phyloP scores from a whole-genome alignment of 2,329 filamentous ascomycete genomes.

The Clonostachys rosea region DNA sequence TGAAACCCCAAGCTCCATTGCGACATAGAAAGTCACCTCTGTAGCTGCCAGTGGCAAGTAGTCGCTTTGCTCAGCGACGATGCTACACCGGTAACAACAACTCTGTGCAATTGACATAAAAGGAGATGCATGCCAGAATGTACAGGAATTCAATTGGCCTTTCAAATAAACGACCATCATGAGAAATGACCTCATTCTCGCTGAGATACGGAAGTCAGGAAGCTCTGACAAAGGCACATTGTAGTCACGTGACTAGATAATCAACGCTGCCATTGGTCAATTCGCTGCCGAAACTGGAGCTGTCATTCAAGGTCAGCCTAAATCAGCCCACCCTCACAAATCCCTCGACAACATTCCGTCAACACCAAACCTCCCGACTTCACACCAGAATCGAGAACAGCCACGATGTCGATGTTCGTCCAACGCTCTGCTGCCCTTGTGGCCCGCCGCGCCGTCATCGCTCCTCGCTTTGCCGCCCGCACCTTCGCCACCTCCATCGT shows the following conservation, averaged over 20 bases:
- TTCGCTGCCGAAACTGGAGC: slow-evolving; percentile 20
- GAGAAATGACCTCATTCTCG: too few species aligned
- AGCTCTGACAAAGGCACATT: not conserved
- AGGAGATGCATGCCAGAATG: too few species aligned
- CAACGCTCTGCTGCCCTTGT: slow-evolving; percentile 58
- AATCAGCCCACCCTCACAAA: slow-evolving; percentile 43
- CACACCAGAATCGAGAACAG: slow-evolving; percentile 7
- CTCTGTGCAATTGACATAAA: too few species aligned
- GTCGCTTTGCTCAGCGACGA: too few species aligned
- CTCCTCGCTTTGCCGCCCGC: slow-evolving; percentile 45
- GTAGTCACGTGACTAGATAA: slow-evolving; percentile 23
- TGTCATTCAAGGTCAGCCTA: slow-evolving; percentile 24
- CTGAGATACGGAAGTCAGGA: too few species aligned
- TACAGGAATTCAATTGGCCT: too few species aligned
- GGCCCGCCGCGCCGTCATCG: slow-evolving; percentile 53
- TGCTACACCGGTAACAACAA: too few species aligned
- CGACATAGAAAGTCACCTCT: too few species aligned
- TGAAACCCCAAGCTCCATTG: too few species aligned
- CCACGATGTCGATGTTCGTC: slow-evolving; percentile 47
- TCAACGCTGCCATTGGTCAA: slow-evolving; percentile 24
- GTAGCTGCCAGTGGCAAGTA: too few species aligned
- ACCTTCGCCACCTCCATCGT: slow-evolving; percentile 55
- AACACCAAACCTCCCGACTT: slow-evolving; percentile 11
- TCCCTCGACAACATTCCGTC: slow-evolving; percentile 31
- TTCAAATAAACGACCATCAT: too few species aligned